Evolutionary conservation across 805 yeast genomes (phyloP).

Genomic region (Nakazawaea siamensis): DNA sequence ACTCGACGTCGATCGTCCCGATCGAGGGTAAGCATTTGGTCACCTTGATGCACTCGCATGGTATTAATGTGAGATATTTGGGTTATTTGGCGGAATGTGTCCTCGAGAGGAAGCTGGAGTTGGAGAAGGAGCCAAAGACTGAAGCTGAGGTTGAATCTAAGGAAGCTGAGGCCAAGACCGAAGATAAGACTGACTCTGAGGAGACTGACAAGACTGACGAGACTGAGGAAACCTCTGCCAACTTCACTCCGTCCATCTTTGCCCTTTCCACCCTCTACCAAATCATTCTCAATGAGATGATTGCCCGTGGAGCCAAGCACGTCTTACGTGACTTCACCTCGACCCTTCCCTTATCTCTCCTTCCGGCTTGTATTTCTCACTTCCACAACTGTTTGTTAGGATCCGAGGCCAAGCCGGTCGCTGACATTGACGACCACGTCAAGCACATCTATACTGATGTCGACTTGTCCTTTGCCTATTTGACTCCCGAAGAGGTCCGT

Average conservation of each 20-base stretch:
- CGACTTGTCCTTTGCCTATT: slow-evolving; percentile 31
- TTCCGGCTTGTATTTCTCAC: slow-evolving; percentile 56
- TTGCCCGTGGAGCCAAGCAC: slow-evolving; percentile 77
- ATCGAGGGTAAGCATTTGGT: slow-evolving; percentile 76
- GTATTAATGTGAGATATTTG: slow-evolving; percentile 85
- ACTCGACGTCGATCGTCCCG: slow-evolving; percentile 49
- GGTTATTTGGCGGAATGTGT: slow-evolving; percentile 47
- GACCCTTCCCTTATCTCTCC: slow-evolving; percentile 41
- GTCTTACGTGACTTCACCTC: slow-evolving; percentile 43
- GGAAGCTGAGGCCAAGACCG: slow-evolving; percentile 23
- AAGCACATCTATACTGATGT: slow-evolving; percentile 31
- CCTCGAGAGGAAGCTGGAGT: slow-evolving; percentile 22
- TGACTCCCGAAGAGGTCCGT: slow-evolving; percentile 39
- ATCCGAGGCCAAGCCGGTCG: slow-evolving; percentile 22
- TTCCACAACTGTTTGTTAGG: slow-evolving; percentile 70
- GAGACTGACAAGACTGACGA: slow-evolving; percentile 22
- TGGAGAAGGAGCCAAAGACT: slow-evolving; percentile 17
- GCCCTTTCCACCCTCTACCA: slow-evolving; percentile 38
- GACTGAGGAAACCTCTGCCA: slow-evolving; percentile 25
- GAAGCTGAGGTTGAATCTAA: slow-evolving; percentile 11
- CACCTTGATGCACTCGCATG: slow-evolving; percentile 60
- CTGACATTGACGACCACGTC: slow-evolving; percentile 31
- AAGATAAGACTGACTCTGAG: slow-evolving; percentile 23
- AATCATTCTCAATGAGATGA: slow-evolving; percentile 55
- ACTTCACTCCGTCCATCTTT: slow-evolving; percentile 32